Evolutionary conservation across 352 stramenopile genomes (phyloP).

Genomic region (Phytopythium cucurbitacearum): DNA sequence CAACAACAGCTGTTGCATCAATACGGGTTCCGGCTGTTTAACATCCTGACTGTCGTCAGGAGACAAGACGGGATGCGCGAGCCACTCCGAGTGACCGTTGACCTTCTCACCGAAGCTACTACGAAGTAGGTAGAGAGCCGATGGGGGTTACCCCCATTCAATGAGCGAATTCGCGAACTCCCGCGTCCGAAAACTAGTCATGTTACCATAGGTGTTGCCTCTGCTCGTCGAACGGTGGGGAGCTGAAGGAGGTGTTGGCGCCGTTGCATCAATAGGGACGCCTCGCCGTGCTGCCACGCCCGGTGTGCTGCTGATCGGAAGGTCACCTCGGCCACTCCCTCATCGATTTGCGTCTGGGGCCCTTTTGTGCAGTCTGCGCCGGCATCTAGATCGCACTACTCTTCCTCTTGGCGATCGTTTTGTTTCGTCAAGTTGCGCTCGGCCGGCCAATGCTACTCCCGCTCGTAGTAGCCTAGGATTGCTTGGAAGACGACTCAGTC

Average conservation of each 20-base stretch:
- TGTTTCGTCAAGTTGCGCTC: background rate
- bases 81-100: background rate
- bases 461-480: slow-evolving; percentile 9
- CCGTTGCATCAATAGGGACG: slow-evolving; percentile 17
- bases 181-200: slow-evolving; percentile 25
- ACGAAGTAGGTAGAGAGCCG: slow-evolving; percentile 12
- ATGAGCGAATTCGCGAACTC: slow-evolving; percentile 8
- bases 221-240: slow-evolving; percentile 13
- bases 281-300: background rate
- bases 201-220: slow-evolving; percentile 2
- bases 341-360: too few relatives aligned
- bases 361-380: too few relatives aligned
- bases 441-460: background rate
- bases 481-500: slow-evolving; percentile 45
- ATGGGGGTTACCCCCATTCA: slow-evolving; percentile 8
- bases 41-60: background rate
- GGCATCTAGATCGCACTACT: too few relatives aligned
- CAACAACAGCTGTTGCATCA: slow-evolving; percentile 57
- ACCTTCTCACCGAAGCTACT: background rate
- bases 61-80: too few relatives aligned
- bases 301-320: slow-evolving; percentile 1
- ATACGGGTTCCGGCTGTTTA: slow-evolving; percentile 21
- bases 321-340: background rate
- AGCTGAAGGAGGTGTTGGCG: slow-evolving; percentile 15
- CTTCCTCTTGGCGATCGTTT: slow-evolving; percentile 11